Evolutionary conservation across 78 protist genomes (phyloP).

Genomic region (Dictyostelium discoideum): dicty_2.7 NC_007089.4:6123501-6124000

Average conservation of each 20-base stretch:
- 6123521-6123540: conserved; percentile 33
- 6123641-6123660: conserved; percentile 53
- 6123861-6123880: neutral
- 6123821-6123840: neutral
- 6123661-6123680: conserved; percentile 71
- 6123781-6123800: conserved; percentile 72
- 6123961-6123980: too few relatives aligned
- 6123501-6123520: conserved; percentile 57
- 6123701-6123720: neutral
- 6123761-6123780: conserved; percentile 65
- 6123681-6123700: conserved; percentile 13
- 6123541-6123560: conserved; percentile 2
- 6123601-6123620: conserved; percentile 29
- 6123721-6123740: neutral
- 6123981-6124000: neutral
- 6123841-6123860: neutral
- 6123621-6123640: conserved; percentile 76
- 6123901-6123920: neutral
- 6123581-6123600: conserved; percentile 69
- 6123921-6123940: too few relatives aligned
- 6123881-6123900: neutral
- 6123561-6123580: conserved; percentile 51
- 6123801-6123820: conserved; percentile 63
- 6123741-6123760: conserved; percentile 11
- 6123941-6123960: neutral